Base-by-base conservation (phyloP, 352 stramenopile genomes). In the Stephanocyclus meneghinianus region DNA sequence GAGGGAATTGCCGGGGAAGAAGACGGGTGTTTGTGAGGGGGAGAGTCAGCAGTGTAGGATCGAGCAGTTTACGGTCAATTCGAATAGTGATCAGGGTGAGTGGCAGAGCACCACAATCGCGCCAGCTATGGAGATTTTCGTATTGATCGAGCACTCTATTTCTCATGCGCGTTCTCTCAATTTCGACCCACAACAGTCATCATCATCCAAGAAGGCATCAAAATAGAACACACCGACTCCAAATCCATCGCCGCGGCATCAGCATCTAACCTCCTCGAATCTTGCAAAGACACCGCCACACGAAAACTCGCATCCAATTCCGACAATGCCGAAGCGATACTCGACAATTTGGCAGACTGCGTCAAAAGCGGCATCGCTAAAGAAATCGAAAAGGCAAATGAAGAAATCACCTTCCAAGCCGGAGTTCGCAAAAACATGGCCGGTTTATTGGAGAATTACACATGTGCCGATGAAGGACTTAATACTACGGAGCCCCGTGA, bases 381-480 rank as follows among this genome's bases (percentile, higher is more conserved):
- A 15, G 32, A 85, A 69, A 78, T 91, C 15, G 65, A 87, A 71
- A 59, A 84, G 29, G 74, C 75, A 42, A 92, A 90, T 67, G 80
- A 89, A 55, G 80, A 90, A 76, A 81, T 92, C 44, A 57, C 76
- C 0, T 90, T 91, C 53, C 66, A 90, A 74, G 63, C 75, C 13
- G 47, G 51, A 13, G 51, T 90, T 47, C 74, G 87, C 21, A 74
- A 80, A n/a, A 56, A 77, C 4, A 84, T 93, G 59, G 83, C 78
- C 2, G 55, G 37, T 18, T 48, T 78, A 16, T n/a, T 91, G 0
- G 86, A 93, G 42, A 92, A 94, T 74, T 89, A 92, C 44, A 93
- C 89, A 0, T 94, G 89, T 76, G 80, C 79, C 6, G 87, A 92
- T 74, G 75, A 86, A 45, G 71, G 18, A 16, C 40, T 84, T 1